These are phyloP conservation scores for Cymodocea nodosa DNA, from an alignment of 116 monocot genomes.

Conservation along the genomic window DNA sequence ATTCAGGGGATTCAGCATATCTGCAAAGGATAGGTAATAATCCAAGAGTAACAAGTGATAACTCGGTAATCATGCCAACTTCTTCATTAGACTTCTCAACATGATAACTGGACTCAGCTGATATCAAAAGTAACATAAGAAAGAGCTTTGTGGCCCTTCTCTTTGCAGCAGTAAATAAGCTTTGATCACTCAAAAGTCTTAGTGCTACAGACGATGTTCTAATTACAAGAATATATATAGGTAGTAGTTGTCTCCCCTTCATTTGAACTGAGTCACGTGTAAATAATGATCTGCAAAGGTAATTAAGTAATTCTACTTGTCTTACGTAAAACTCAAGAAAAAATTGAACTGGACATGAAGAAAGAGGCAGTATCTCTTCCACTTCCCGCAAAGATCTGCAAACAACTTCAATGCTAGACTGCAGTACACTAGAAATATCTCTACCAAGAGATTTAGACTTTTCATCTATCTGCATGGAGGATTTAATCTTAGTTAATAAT, in stretches of 20 bases:
- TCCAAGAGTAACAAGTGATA: slow-evolving; percentile 32
- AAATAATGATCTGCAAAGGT: slow-evolving; percentile 35
- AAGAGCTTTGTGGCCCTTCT: slow-evolving; percentile 33
- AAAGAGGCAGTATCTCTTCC: slow-evolving; percentile 19
- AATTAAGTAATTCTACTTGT: slow-evolving; percentile 54
- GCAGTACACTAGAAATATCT: slow-evolving; percentile 23
- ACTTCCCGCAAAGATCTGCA: slow-evolving; percentile 36
- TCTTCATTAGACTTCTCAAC: slow-evolving; percentile 25
- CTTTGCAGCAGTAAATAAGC: slow-evolving; percentile 13
- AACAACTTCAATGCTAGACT: slow-evolving; percentile 28
- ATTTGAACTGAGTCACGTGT: slow-evolving; percentile 7
- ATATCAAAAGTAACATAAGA: slow-evolving; percentile 42
- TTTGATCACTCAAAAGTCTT: slow-evolving; percentile 29
- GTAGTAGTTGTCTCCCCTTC: slow-evolving; percentile 12
- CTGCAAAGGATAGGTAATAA: slow-evolving; percentile 75
- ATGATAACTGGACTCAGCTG: slow-evolving; percentile 27
- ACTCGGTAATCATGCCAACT: slow-evolving; percentile 29
- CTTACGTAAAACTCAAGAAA: slow-evolving; percentile 22
- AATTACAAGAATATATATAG: slow-evolving; percentile 30
- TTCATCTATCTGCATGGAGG: slow-evolving; percentile 16
- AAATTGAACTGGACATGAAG: slow-evolving; percentile 11
- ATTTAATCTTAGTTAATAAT: background rate
- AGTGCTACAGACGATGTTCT: slow-evolving; percentile 36
- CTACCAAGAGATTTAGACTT: slow-evolving; percentile 5
- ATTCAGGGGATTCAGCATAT: slow-evolving; percentile 38